A percentile compares a stretch with the other conserved stretches of the same genome.
Conservation (phyloP, 2,329 filamentous ascomycete genomes). For the Hypoxylon rubiginosum region DNA sequence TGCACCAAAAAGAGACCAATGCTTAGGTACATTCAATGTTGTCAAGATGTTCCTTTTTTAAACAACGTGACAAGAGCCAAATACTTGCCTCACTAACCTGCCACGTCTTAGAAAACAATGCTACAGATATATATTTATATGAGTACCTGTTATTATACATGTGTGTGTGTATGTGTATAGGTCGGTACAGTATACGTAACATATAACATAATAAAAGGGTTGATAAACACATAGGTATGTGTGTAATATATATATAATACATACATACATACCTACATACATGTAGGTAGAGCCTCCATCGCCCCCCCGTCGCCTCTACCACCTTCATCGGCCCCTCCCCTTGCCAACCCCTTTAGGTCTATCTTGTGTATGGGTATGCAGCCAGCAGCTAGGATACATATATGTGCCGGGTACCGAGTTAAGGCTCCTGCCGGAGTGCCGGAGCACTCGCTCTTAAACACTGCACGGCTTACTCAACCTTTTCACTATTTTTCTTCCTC, state of each 20-base stretch:
- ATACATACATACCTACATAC: too few species aligned
- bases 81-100: background rate
- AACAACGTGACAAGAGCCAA: too few species aligned
- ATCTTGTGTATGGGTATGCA: background rate
- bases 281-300: background rate
- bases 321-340: too few species aligned
- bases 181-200: background rate
- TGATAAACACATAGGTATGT: too few species aligned
- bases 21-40: too few species aligned
- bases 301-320: background rate
- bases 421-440: constrained; percentile 30
- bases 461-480: constrained; percentile 21
- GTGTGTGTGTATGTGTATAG: background rate
- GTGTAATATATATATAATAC: too few species aligned
- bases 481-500: constrained; percentile 6
- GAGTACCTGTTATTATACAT: too few species aligned
- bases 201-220: background rate
- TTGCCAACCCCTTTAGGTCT: background rate
- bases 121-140: background rate
- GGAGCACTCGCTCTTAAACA: constrained; percentile 26
- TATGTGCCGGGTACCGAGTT: constrained; percentile 2
- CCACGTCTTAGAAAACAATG: background rate
- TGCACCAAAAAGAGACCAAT: background rate
- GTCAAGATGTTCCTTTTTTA: too few species aligned
- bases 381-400: constrained; percentile 6